phyloP scores from a whole-genome alignment of 345 rosid genomes.

The Gossypium sturtianum region DNA sequence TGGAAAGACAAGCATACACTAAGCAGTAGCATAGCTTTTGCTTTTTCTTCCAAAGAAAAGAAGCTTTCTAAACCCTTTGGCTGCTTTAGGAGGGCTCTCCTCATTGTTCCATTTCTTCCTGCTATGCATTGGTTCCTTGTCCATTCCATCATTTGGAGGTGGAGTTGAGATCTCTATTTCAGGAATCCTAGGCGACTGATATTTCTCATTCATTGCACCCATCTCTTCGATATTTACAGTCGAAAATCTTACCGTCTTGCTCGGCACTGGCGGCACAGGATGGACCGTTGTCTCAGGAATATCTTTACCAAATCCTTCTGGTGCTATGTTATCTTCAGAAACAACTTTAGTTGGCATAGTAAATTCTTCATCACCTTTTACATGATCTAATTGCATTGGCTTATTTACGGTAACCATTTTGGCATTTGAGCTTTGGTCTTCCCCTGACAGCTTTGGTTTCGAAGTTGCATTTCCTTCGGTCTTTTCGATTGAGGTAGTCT shows the following conservation, averaged over 20 bases:
- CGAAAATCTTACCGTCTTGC: constrained; percentile 28
- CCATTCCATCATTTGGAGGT: constrained; percentile 36
- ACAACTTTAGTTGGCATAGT: constrained; percentile 23
- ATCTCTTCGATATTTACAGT: constrained; percentile 29
- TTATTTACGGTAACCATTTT: neutral
- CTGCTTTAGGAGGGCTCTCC: constrained; percentile 63
- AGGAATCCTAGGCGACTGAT: constrained; percentile 30
- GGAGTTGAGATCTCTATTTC: constrained; percentile 68
- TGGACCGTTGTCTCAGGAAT: constrained; percentile 25
- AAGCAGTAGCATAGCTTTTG: constrained; percentile 18
- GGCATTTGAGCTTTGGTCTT: constrained; percentile 14
- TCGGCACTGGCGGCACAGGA: constrained; percentile 30
- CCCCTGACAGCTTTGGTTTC: constrained; percentile 19
- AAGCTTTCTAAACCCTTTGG: constrained; percentile 83
- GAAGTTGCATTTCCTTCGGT: constrained; percentile 20
- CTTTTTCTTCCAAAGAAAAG: constrained; percentile 74
- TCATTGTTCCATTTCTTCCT: constrained; percentile 89
- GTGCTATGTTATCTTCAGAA: constrained; percentile 26
- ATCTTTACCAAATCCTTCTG: constrained; percentile 18
- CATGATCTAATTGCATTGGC: constrained; percentile 11
- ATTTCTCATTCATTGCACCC: constrained; percentile 16
- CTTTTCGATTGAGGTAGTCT: constrained; percentile 33
- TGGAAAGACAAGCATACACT: constrained; percentile 10
- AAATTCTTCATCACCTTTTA: constrained; percentile 25
- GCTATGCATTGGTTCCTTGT: constrained; percentile 41